phyloP scores from a whole-genome alignment of 495 filamentous ascomycete genomes.

The Penicillium waksmanii region DNA sequence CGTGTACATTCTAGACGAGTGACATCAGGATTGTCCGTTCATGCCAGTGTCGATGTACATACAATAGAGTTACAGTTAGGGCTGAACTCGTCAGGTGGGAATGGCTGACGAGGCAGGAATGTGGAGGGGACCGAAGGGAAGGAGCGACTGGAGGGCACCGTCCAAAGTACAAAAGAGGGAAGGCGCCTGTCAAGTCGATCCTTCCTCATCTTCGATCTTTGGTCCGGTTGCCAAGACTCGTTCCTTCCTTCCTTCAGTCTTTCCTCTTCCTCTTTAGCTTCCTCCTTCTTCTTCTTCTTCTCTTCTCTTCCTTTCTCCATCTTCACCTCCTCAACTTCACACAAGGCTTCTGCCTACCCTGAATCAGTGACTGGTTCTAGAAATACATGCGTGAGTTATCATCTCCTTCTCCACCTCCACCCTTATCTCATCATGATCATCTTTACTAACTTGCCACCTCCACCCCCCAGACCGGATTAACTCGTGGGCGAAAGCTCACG shows the following conservation, averaged over 20 bases:
- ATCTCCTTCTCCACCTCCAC: conserved; percentile 7
- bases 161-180: too few species aligned
- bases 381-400: conserved; percentile 49
- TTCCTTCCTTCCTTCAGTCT: background rate
- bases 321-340: conserved; percentile 11
- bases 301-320: conserved; percentile 5
- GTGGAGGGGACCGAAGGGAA: background rate
- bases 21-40: background rate
- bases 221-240: background rate
- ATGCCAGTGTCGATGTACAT: too few species aligned
- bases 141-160: too few species aligned
- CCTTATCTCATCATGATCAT: background rate
- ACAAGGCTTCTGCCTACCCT: conserved; percentile 10
- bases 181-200: background rate
- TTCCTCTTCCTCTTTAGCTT: conserved; percentile 6
- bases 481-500: conserved; percentile 57
- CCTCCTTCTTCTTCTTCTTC: conserved; percentile 1
- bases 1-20: background rate
- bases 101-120: conserved; percentile 1
- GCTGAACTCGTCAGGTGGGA: too few species aligned
- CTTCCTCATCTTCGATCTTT: background rate
- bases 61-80: too few species aligned
- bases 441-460: conserved; percentile 23
- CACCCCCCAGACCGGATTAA: conserved; percentile 43
- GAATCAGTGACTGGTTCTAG: conserved; percentile 33